These are phyloP conservation scores for Colletotrichum shisoi DNA, from an alignment of 2,329 filamentous ascomycete genomes.

Conservation along the genomic window DNA sequence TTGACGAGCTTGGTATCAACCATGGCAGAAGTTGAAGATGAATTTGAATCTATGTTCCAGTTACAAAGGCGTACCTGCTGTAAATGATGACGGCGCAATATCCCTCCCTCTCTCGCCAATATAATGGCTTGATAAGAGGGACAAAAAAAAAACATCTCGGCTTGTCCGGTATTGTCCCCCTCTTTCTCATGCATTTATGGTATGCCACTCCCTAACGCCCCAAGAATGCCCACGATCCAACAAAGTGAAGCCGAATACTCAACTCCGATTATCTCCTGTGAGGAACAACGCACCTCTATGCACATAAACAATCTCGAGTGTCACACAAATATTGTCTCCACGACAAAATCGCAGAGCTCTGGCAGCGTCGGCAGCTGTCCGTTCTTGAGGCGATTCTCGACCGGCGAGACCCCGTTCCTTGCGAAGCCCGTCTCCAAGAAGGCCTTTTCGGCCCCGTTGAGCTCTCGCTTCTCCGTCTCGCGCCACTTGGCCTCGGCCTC, in stretches of 20 bases:
- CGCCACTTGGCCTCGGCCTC: constrained; percentile 77
- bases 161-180: background rate
- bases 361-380: constrained; percentile 51
- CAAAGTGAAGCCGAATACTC: background rate
- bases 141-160: background rate
- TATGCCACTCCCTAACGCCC: constrained; percentile 2
- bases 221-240: background rate
- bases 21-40: background rate
- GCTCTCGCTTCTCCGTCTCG: constrained; percentile 66
- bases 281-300: background rate
- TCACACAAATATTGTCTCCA: constrained; percentile 56
- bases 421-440: constrained; percentile 65
- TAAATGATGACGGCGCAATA: background rate
- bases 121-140: background rate
- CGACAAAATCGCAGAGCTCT: constrained; percentile 57
- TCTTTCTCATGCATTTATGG: background rate
- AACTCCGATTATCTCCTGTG: background rate
- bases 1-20: background rate
- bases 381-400: constrained; percentile 48
- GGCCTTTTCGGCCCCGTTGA: constrained; percentile 63
- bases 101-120: background rate
- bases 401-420: constrained; percentile 40
- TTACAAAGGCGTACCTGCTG: constrained; percentile 9
- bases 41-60: constrained; percentile 10
- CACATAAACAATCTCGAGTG: background rate